Percentiles rank a stretch among this genome's conserved stretches.
These are phyloP conservation scores for Sophora flavescens DNA, from an alignment of 306 rosid genomes.

Conservation along the genomic window DNA sequence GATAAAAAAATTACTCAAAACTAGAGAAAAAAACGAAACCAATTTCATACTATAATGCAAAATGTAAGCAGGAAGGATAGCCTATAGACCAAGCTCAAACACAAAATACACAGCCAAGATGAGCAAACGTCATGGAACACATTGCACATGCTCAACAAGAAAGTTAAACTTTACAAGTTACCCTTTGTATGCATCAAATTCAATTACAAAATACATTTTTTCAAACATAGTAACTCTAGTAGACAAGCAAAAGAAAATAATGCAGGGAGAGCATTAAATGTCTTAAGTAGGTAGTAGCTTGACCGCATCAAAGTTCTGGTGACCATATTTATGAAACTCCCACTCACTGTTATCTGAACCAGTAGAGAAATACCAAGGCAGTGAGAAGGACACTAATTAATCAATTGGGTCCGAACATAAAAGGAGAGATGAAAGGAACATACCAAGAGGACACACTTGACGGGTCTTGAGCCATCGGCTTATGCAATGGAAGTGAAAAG, in stretches of 20 bases:
- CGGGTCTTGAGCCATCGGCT: slow-evolving; percentile 97
- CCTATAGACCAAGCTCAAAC: background rate
- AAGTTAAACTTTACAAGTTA: background rate
- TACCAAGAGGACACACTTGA: slow-evolving; percentile 93
- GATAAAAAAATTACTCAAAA: too few species aligned
- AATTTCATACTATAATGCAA: background rate
- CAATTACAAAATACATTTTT: background rate
- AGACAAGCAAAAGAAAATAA: slow-evolving; percentile 20
- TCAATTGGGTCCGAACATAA: slow-evolving; percentile 24
- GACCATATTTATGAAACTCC: slow-evolving; percentile 98
- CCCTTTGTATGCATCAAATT: slow-evolving; percentile 14
- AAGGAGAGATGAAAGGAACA: slow-evolving; percentile 35
- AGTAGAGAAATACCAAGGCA: slow-evolving; percentile 38
- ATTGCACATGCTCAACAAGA: background rate
- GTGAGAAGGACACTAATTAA: slow-evolving; percentile 10
- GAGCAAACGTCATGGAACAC: background rate
- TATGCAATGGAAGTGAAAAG: slow-evolving; percentile 96
- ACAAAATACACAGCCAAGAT: background rate
- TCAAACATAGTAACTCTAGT: background rate
- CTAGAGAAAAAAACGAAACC: background rate
- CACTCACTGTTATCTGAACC: slow-evolving; percentile 85
- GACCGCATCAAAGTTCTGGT: slow-evolving; percentile 55
- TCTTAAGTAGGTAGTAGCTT: slow-evolving; percentile 16
- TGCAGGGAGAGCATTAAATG: slow-evolving; percentile 11
- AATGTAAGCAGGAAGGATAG: background rate